A percentile compares a stretch with the other conserved stretches of the same genome.
Conservation (phyloP, 768 basidiomycete genomes). For the Lactarius sp. region DNA sequence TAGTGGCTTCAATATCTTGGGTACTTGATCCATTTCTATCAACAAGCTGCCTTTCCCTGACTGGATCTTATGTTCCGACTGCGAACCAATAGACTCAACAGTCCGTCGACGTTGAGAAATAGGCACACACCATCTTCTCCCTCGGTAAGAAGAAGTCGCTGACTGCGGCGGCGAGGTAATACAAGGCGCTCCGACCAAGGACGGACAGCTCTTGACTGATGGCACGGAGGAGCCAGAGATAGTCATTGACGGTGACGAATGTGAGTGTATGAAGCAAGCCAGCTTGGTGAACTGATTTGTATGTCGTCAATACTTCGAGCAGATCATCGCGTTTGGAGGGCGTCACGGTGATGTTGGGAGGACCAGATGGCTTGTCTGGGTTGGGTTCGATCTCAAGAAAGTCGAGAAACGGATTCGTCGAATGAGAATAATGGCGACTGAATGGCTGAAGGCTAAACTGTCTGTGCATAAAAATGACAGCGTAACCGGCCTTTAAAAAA, state of each 20-base stretch:
- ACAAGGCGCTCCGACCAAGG: conserved; percentile 72
- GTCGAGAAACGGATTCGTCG: conserved; percentile 96
- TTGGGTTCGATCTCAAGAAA: conserved; percentile 65
- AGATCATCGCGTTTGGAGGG: conserved; percentile 60
- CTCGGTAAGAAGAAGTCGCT: conserved; percentile 96
- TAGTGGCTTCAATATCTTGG: conserved; percentile 89
- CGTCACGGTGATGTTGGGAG: conserved; percentile 59
- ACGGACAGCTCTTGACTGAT: conserved; percentile 72
- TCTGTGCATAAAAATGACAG: conserved; percentile 97
- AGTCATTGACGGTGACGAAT: conserved; percentile 94
- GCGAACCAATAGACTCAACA: conserved; percentile 4
- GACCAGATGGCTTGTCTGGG: conserved; percentile 13
- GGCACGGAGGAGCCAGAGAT: conserved; percentile 85
- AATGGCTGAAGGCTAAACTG: conserved; percentile 98
- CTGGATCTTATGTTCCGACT: conserved; percentile 99
- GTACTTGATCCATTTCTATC: conserved; percentile 99
- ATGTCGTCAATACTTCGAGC: conserved; percentile 65
- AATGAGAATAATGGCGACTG: conserved; percentile 96
- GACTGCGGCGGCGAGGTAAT: conserved; percentile 96
- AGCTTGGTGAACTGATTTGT: conserved; percentile 72
- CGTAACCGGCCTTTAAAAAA: conserved; percentile 90
- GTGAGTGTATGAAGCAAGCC: conserved; percentile 80
- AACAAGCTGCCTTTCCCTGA: conserved; percentile 89
- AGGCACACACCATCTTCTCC: conserved; percentile 72
- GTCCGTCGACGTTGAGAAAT: not conserved